Evolutionary conservation across 345 rosid genomes (phyloP).

Genomic region (Eucalyptus marginata): DNA sequence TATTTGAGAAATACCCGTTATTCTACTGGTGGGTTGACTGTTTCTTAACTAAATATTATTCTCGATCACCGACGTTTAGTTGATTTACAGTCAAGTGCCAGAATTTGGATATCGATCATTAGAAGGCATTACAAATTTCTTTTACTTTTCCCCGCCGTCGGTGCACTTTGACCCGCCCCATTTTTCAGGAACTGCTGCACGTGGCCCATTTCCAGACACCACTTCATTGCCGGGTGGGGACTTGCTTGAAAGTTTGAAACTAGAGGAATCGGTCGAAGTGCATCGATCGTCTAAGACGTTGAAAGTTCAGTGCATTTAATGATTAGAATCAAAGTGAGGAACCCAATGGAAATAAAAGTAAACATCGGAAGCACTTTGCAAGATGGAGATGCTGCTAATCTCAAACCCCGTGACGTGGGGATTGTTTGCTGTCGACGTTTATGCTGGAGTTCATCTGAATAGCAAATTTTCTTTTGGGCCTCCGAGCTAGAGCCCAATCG

Average conservation of each 20-base stretch:
- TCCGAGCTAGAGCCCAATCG: background rate
- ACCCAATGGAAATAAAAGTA: background rate
- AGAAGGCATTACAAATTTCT: background rate
- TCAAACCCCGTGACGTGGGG: background rate
- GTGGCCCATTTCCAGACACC: background rate
- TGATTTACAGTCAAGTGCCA: background rate
- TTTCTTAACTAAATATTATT: background rate
- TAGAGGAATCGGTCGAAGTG: background rate
- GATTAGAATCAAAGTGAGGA: background rate
- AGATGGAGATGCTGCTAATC: background rate
- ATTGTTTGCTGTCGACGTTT: background rate
- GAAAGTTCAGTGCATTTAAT: background rate
- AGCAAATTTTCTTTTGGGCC: background rate
- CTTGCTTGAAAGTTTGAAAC: background rate
- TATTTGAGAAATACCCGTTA: background rate
- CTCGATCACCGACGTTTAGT: background rate
- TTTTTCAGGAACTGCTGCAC: background rate
- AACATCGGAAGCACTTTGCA: background rate
- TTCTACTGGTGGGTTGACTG: background rate
- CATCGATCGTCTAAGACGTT: background rate
- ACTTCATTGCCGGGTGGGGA: background rate
- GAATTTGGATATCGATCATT: background rate
- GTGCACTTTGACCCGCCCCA: background rate
- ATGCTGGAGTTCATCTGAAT: background rate
- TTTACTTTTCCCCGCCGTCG: background rate